phyloP scores from a whole-genome alignment of 2,329 filamentous ascomycete genomes.

The Chaetomium globosum region DNA sequence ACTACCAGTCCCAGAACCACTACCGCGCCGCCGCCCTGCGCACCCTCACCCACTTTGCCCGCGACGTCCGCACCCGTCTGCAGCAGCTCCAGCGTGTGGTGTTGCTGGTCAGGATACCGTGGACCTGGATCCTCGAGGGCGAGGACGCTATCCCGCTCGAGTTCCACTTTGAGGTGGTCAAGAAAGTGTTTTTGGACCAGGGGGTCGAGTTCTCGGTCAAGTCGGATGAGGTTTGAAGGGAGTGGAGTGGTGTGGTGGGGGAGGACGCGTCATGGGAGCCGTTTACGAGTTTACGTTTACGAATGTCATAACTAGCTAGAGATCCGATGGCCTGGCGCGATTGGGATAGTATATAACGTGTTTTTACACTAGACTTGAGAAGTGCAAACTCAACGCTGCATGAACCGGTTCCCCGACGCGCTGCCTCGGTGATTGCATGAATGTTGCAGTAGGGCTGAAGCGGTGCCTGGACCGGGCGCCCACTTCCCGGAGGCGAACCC shows the following conservation, averaged over 20 bases:
- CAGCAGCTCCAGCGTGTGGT: constrained; percentile 31
- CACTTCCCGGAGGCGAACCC: too few relatives aligned
- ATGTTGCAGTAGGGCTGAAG: too few relatives aligned
- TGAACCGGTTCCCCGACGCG: too few relatives aligned
- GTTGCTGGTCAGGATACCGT: constrained; percentile 35
- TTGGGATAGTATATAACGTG: background rate
- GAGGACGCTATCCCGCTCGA: constrained; percentile 24
- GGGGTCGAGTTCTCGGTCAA: constrained; percentile 36
- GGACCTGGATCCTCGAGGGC: constrained; percentile 35
- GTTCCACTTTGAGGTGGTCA: constrained; percentile 34
- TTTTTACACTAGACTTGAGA: background rate
- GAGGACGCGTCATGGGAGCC: constrained; percentile 1
- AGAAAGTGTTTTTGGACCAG: constrained; percentile 25
- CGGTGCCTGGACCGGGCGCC: too few relatives aligned
- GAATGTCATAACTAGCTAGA: background rate
- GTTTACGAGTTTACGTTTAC: background rate
- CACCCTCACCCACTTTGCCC: constrained; percentile 33
- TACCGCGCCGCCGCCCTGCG: constrained; percentile 32
- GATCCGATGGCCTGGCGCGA: background rate
- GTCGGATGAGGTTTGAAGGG: constrained; percentile 26
- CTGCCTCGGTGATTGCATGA: too few relatives aligned
- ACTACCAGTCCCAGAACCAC: constrained; percentile 32
- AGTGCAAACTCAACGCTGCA: too few relatives aligned
- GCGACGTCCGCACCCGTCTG: constrained; percentile 27
- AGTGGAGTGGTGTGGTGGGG: background rate